Percentiles rank a stretch among this genome's conserved stretches.
Conservation (phyloP, 768 basidiomycete genomes). For the Boletus subparvulus region DNA sequence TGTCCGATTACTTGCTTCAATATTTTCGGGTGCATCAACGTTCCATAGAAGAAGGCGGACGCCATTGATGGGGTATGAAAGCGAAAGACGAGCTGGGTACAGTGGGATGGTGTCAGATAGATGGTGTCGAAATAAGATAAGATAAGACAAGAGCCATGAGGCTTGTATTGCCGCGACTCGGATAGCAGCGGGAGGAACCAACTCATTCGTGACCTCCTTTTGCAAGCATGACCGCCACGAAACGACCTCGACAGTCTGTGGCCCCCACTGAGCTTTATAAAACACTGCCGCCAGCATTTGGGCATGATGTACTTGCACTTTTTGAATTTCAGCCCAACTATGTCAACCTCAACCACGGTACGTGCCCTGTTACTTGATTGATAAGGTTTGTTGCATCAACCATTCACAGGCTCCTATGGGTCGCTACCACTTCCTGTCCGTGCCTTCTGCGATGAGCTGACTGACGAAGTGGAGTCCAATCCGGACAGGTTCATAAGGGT, state of each 20-base stretch:
- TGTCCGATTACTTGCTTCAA: slow-evolving; percentile 73
- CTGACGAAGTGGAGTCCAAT: slow-evolving; percentile 47
- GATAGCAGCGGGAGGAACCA: no score
- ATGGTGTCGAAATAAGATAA: neutral
- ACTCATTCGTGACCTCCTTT: neutral
- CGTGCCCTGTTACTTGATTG: neutral
- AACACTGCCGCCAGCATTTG: slow-evolving; percentile 46
- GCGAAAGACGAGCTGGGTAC: neutral
- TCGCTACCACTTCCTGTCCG: slow-evolving; percentile 54
- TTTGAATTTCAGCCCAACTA: slow-evolving; percentile 60
- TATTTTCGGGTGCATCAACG: slow-evolving; percentile 84
- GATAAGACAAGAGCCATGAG: neutral
- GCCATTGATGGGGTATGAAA: slow-evolving; percentile 23
- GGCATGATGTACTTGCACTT: slow-evolving; percentile 52
- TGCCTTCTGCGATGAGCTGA: slow-evolving; percentile 42
- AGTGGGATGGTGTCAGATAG: neutral
- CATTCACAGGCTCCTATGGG: slow-evolving; percentile 55
- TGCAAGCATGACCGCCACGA: slow-evolving; percentile 5
- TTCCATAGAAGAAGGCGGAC: slow-evolving; percentile 85
- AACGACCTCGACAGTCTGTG: neutral
- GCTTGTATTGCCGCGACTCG: no score
- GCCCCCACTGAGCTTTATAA: slow-evolving; percentile 20
- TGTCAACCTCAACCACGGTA: slow-evolving; percentile 66
- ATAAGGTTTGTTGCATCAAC: neutral
- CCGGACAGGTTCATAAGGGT: slow-evolving; percentile 56